Base-by-base conservation (phyloP, 2,329 filamentous ascomycete genomes). In the Acephala macrosclerotiorum region DNA sequence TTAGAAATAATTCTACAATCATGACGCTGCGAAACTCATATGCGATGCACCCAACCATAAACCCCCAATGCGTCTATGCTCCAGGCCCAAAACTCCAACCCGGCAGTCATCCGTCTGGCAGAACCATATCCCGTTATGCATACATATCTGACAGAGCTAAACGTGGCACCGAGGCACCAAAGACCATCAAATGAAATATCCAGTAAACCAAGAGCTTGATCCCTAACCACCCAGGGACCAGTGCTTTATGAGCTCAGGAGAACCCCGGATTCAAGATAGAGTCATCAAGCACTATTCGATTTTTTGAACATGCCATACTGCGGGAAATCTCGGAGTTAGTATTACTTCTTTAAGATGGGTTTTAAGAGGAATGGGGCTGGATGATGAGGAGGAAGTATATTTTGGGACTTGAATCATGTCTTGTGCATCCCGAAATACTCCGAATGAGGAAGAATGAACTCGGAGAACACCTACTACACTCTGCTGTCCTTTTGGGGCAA, bases 401-500 rank as follows among this genome's bases (percentile, higher is more conserved):
- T n/a, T n/a, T n/a, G n/a, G n/a, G n/a, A n/a, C n/a, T n/a, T n/a
- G n/a, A n/a, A n/a, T n/a, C n/a, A n/a, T n/a, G n/a, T n/a, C n/a
- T n/a, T n/a, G n/a, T n/a, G n/a, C n/a, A n/a, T n/a, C n/a, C n/a
- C n/a, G n/a, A n/a, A n/a, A n/a, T n/a, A n/a, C n/a, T n/a, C n/a
- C n/a, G n/a, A n/a, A n/a, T n/a, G n/a, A n/a, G n/a, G n/a, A n/a
- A n/a, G n/a, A n/a, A n/a, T n/a, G n/a, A n/a, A n/a, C n/a, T n/a
- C n/a, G n/a, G n/a, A n/a, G n/a, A n/a, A n/a, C n/a, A n/a, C n/a
- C n/a, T n/a, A n/a, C n/a, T n/a, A 94, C 87, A 77, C 89, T 91
- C 69, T 80, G 80, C 76, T 94, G 91, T 3, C 85, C 83, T 70
- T 83, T 85, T 0, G 85, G 77, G 7, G 87, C 89, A 59, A 91